These are phyloP conservation scores for Tuber aestivum DNA, from an alignment of 495 filamentous ascomycete genomes.

Conservation along the genomic window DNA sequence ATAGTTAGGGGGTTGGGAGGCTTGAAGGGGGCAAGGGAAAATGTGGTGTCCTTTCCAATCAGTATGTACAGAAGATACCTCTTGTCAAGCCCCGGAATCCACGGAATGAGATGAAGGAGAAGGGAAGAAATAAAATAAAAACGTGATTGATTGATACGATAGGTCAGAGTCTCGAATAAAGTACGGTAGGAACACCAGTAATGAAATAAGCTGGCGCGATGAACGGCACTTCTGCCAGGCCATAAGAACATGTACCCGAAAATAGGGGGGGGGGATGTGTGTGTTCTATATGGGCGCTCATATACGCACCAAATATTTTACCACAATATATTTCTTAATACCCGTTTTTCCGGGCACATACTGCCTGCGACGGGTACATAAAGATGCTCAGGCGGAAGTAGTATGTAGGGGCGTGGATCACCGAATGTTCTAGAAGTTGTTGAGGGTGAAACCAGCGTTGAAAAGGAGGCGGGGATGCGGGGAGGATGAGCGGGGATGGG, in stretches of 20 bases:
- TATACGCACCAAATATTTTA: too few relatives aligned
- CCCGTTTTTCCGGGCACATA: too few relatives aligned
- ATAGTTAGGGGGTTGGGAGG: neutral
- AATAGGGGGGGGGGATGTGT: too few relatives aligned
- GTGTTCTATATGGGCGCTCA: too few relatives aligned
- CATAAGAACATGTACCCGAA: too few relatives aligned
- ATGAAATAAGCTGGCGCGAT: neutral
- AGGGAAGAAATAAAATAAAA: neutral
- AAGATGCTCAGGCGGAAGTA: neutral
- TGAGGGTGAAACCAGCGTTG: neutral
- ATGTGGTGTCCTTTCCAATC: neutral
- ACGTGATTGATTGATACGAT: neutral
- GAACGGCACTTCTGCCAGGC: neutral
- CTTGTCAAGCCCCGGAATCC: neutral
- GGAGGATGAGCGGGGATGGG: neutral
- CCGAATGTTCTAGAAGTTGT: neutral
- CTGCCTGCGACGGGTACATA: neutral
- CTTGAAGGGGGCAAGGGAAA: neutral
- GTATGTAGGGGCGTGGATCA: neutral
- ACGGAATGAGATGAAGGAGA: neutral
- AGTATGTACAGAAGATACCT: neutral
- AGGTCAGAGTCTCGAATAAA: neutral
- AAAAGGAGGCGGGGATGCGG: slow-evolving; percentile 1
- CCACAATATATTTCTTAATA: too few relatives aligned
- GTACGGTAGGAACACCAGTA: neutral